These are phyloP conservation scores for Byssothecium circinans DNA, from an alignment of 2,329 filamentous ascomycete genomes.

Conservation along the genomic window DNA sequence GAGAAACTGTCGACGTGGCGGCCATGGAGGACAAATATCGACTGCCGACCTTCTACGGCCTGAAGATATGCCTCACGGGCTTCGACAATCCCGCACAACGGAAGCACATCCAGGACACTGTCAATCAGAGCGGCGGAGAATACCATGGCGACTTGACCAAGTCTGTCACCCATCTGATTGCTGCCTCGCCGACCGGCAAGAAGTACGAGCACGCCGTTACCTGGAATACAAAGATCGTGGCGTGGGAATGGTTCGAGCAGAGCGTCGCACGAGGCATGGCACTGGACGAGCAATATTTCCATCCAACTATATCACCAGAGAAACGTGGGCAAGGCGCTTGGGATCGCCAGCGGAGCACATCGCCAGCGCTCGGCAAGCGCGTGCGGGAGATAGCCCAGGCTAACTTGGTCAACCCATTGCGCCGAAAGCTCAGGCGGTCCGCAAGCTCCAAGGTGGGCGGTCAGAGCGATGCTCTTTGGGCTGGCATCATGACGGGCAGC, in stretches of 20 bases:
- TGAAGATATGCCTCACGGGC: constrained; percentile 70
- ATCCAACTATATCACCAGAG: constrained; percentile 68
- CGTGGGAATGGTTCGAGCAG: constrained; percentile 81
- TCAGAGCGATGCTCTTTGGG: constrained; percentile 86
- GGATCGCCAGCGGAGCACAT: constrained; percentile 50
- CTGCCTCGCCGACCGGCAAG: constrained; percentile 74
- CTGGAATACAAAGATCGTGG: constrained; percentile 81
- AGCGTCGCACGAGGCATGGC: constrained; percentile 86
- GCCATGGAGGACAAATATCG: constrained; percentile 68
- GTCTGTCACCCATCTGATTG: constrained; percentile 84
- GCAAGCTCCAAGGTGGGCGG: constrained; percentile 80
- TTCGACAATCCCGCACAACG: constrained; percentile 69
- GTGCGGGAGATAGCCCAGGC: constrained; percentile 32
- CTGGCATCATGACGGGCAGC: constrained; percentile 69
- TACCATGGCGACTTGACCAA: constrained; percentile 89
- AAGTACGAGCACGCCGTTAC: constrained; percentile 87
- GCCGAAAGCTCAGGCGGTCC: constrained; percentile 82
- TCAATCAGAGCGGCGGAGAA: constrained; percentile 71
- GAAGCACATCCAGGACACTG: constrained; percentile 67
- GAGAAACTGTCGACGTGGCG: constrained; percentile 71
- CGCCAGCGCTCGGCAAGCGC: constrained; percentile 45
- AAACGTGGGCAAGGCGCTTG: constrained; percentile 79
- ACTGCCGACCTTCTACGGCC: constrained; percentile 63
- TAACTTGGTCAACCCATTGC: constrained; percentile 49
- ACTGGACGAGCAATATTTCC: constrained; percentile 81